Conservation (phyloP, 2,329 filamentous ascomycete genomes). For the Fusarium sp. region DNA sequence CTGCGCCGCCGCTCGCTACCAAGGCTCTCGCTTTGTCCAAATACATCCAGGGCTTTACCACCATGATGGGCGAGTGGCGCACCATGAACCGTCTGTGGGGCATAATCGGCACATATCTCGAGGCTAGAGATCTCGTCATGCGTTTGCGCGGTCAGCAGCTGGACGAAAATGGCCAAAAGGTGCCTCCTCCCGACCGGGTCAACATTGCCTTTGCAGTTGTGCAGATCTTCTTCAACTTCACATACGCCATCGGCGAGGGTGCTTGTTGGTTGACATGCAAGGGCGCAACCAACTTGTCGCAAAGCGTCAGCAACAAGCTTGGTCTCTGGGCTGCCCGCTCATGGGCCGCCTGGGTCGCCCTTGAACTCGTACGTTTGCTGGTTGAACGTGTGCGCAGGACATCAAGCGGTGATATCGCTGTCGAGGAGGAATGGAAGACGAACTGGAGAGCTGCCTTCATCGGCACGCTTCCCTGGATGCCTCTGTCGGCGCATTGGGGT, state of each 20-base stretch:
- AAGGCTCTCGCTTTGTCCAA: slow-evolving; percentile 62
- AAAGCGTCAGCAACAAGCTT: slow-evolving; percentile 69
- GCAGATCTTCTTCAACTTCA: slow-evolving; percentile 76
- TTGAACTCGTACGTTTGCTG: slow-evolving; percentile 78
- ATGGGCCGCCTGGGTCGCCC: slow-evolving; percentile 82
- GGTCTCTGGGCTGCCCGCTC: slow-evolving; percentile 81
- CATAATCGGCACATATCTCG: slow-evolving; percentile 78
- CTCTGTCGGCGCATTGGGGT: slow-evolving; percentile 88
- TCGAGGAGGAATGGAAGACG: slow-evolving; percentile 58
- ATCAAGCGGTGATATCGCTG: slow-evolving; percentile 49
- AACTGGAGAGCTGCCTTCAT: slow-evolving; percentile 76
- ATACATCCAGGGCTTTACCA: slow-evolving; percentile 71
- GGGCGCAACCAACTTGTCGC: slow-evolving; percentile 72
- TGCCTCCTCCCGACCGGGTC: slow-evolving; percentile 51
- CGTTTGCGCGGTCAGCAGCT: slow-evolving; percentile 48
- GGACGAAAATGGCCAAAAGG: slow-evolving; percentile 54
- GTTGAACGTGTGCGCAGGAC: slow-evolving; percentile 59
- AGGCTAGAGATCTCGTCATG: slow-evolving; percentile 65
- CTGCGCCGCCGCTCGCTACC: slow-evolving; percentile 56
- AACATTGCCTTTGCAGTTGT: slow-evolving; percentile 69
- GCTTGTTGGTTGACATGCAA: slow-evolving; percentile 80
- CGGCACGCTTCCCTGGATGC: slow-evolving; percentile 81
- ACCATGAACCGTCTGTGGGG: slow-evolving; percentile 83
- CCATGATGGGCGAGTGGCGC: slow-evolving; percentile 76
- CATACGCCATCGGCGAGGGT: slow-evolving; percentile 87